A percentile compares a stretch with the other conserved stretches of the same genome.
Conservation (phyloP, 2,329 filamentous ascomycete species). For the Shiraia bambusicola region DNA sequence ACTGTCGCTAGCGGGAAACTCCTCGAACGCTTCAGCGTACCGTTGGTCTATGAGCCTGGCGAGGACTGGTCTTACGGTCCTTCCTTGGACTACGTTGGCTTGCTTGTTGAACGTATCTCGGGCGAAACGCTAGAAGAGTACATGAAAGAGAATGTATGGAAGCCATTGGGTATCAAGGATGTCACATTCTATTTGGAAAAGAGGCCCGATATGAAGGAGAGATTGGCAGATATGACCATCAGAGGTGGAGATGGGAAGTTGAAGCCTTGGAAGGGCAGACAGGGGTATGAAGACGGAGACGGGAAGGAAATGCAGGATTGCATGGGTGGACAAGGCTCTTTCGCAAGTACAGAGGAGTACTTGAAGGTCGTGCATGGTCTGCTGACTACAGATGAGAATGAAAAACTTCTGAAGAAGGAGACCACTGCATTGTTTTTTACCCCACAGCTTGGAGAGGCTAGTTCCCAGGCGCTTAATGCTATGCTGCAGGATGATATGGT, state of each 20-base stretch:
- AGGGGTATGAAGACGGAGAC: constrained; percentile 18
- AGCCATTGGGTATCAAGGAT: constrained; percentile 50
- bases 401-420: constrained; percentile 27
- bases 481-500: constrained; percentile 35
- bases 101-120: constrained; percentile 48
- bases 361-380: constrained; percentile 34
- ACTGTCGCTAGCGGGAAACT: constrained; percentile 48
- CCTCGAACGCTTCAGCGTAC: constrained; percentile 45
- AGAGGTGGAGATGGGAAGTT: constrained; percentile 22
- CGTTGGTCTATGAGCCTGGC: constrained; percentile 47
- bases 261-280: background rate
- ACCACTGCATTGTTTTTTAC: constrained; percentile 34
- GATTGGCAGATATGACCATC: constrained; percentile 32
- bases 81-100: constrained; percentile 52
- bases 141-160: constrained; percentile 56
- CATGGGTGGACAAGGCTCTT: constrained; percentile 31
- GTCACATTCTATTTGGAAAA: constrained; percentile 55
- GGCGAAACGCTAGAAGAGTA: constrained; percentile 59
- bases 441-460: constrained; percentile 28
- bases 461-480: constrained; percentile 27
- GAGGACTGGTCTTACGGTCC: constrained; percentile 54
- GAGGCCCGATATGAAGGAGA: constrained; percentile 24
- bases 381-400: constrained; percentile 26
- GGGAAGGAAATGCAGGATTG: constrained; percentile 22
- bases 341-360: constrained; percentile 26